A percentile compares a stretch with the other conserved stretches of the same genome.
Conservation (phyloP, 139 green algal species). For the Haematococcus sp. region DNA sequence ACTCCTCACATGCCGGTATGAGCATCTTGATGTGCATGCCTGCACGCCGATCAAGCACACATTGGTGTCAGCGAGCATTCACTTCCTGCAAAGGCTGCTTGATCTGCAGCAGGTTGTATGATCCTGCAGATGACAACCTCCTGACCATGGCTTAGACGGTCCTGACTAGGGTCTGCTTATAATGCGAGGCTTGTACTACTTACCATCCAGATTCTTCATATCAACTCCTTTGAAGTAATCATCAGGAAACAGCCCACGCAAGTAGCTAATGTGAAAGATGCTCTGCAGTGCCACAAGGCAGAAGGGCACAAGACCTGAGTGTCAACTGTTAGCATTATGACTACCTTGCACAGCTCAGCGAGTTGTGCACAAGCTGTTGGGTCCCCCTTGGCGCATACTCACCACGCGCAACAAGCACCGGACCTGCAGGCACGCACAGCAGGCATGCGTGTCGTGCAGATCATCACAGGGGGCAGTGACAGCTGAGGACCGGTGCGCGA, state of each 20-base stretch:
- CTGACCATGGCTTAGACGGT: background rate
- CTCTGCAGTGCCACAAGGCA: slow-evolving; percentile 30
- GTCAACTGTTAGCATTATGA: background rate
- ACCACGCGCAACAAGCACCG: slow-evolving; percentile 52
- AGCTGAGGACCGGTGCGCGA: background rate
- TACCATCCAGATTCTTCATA: slow-evolving; percentile 67
- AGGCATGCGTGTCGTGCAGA: background rate
- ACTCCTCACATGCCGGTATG: slow-evolving; percentile 39
- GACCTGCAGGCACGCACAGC: slow-evolving; percentile 18
- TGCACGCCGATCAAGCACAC: slow-evolving; percentile 21
- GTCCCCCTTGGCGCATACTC: background rate
- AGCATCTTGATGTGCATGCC: slow-evolving; percentile 73
- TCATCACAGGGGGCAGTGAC: background rate
- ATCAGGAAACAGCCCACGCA: slow-evolving; percentile 70
- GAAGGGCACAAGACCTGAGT: background rate
- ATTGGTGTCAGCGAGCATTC: too few relatives aligned
- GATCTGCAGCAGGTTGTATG: background rate
- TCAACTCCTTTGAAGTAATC: slow-evolving; percentile 16
- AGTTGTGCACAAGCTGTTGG: background rate
- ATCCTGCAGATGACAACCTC: background rate
- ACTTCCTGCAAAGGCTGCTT: background rate
- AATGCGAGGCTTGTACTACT: background rate
- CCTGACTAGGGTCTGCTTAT: too few relatives aligned
- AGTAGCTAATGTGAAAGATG: slow-evolving; percentile 63
- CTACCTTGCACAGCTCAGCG: background rate